Evolutionary conservation across 805 yeast genomes (phyloP).

Genomic region (Zygoascus biomembranicola): DNA sequence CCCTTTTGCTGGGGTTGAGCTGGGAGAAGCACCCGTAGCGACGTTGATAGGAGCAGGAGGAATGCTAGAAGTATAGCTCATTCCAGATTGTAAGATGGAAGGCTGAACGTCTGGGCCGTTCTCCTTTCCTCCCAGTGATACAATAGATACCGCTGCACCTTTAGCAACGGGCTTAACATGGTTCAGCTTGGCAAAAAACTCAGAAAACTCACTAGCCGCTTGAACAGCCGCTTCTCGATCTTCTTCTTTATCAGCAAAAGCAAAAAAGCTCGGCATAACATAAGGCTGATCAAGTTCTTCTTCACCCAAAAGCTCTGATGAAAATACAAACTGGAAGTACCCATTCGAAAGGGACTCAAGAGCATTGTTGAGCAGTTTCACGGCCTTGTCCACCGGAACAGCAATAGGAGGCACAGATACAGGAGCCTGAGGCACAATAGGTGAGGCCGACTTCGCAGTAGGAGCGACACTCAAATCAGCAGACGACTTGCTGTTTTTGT

Average conservation of each 20-base stretch:
- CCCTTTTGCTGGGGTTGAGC: background rate
- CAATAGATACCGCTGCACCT: background rate
- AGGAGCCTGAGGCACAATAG: slow-evolving; percentile 53
- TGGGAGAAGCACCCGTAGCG: slow-evolving; percentile 12
- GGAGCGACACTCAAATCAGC: slow-evolving; percentile 3
- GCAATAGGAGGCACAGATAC: slow-evolving; percentile 24
- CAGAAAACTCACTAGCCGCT: background rate
- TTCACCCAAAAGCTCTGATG: slow-evolving; percentile 18
- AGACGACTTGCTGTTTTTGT: background rate
- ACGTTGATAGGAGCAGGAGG: slow-evolving; percentile 55
- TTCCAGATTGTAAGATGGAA: background rate
- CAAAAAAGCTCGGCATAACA: slow-evolving; percentile 22
- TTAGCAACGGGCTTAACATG: background rate
- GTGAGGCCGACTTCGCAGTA: slow-evolving; percentile 34
- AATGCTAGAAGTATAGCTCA: slow-evolving; percentile 23
- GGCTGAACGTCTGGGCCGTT: background rate
- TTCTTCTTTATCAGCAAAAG: slow-evolving; percentile 17
- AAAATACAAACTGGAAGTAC: slow-evolving; percentile 21
- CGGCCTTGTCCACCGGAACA: slow-evolving; percentile 9
- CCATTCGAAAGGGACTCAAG: slow-evolving; percentile 17
- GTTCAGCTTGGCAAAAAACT: background rate
- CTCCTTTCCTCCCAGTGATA: background rate
- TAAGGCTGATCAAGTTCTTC: slow-evolving; percentile 19
- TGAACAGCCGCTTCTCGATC: background rate
- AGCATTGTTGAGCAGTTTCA: slow-evolving; percentile 11